Conservation (phyloP, 495 filamentous ascomycete genomes). For the Aspergillus homomorphus region DNA sequence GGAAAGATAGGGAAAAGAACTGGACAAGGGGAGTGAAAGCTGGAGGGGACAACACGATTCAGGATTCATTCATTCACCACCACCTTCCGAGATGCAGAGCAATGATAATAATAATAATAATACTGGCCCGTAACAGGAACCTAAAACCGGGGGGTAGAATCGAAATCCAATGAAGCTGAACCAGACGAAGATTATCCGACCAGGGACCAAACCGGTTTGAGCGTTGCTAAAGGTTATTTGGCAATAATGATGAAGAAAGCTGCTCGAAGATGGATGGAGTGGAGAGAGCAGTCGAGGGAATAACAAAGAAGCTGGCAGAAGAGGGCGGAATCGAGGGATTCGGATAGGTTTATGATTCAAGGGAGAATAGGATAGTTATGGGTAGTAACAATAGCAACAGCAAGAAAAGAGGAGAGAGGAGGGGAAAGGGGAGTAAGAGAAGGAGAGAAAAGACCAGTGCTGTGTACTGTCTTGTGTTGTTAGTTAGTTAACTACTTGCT, state of each 20-base stretch:
- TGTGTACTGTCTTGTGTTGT: not conserved
- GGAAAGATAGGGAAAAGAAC: too few species aligned
- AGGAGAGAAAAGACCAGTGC: constrained; percentile 25
- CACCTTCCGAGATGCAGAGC: too few species aligned
- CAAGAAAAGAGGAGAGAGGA: constrained; percentile 8
- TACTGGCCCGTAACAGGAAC: not conserved
- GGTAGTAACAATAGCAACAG: not conserved
- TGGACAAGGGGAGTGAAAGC: not conserved
- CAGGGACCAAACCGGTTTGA: constrained; percentile 8
- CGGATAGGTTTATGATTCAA: constrained; percentile 9
- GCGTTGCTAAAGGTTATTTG: constrained; percentile 1
- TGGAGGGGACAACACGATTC: not conserved
- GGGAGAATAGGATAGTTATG: not conserved
- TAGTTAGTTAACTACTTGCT: not conserved
- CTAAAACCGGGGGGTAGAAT: not conserved
- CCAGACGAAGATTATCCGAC: constrained; percentile 4
- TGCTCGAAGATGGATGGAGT: not conserved
- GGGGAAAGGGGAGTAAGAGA: not conserved
- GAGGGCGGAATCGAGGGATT: constrained; percentile 17
- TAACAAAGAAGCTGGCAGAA: constrained; percentile 28
- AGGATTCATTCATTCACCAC: too few species aligned
- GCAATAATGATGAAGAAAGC: constrained; percentile 11
- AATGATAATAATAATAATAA: not conserved
- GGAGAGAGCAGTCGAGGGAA: constrained; percentile 10
- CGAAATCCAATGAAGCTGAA: not conserved